These are phyloP conservation scores for Aureobasidium sp. DNA, from an alignment of 2,329 filamentous ascomycete genomes.

Conservation along the genomic window DNA sequence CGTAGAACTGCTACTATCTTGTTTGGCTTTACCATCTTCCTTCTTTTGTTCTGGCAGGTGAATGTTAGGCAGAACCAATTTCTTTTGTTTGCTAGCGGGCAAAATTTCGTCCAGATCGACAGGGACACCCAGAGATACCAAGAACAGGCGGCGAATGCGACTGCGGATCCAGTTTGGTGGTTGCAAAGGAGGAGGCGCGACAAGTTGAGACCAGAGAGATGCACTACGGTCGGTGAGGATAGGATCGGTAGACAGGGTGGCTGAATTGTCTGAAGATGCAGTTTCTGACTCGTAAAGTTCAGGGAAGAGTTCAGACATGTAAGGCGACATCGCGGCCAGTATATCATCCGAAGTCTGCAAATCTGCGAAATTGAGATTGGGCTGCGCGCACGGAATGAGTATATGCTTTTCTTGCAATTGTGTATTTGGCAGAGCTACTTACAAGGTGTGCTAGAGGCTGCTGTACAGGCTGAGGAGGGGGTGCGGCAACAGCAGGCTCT, in stretches of 20 bases:
- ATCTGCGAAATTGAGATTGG: conserved; percentile 15
- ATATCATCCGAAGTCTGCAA: conserved; percentile 48
- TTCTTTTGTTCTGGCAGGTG: conserved; percentile 28
- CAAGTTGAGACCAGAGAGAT: conserved; percentile 92
- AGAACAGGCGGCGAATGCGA: conserved; percentile 85
- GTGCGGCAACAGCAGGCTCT: conserved; percentile 19
- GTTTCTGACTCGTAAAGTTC: conserved; percentile 34
- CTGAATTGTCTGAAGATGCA: conserved; percentile 25
- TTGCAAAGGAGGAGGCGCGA: conserved; percentile 87
- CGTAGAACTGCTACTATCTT: conserved; percentile 21
- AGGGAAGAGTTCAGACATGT: conserved; percentile 60
- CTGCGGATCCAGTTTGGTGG: conserved; percentile 98
- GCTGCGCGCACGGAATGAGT: conserved; percentile 10
- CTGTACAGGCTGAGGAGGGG: conserved; percentile 32
- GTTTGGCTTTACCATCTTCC: conserved; percentile 12
- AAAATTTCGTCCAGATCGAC: conserved; percentile 97
- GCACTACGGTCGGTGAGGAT: conserved; percentile 81
- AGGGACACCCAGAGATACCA: conserved; percentile 91
- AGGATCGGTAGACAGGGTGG: conserved; percentile 27
- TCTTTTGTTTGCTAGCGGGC: conserved; percentile 95
- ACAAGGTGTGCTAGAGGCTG: conserved; percentile 40
- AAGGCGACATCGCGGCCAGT: conserved; percentile 53
- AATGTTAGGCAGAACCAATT: conserved; percentile 84
- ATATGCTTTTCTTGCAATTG: background rate
- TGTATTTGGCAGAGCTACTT: conserved; percentile 31